Evolutionary conservation across 495 filamentous ascomycete species (phyloP).

Genomic region (Aspergillus olivimuriae): DNA sequence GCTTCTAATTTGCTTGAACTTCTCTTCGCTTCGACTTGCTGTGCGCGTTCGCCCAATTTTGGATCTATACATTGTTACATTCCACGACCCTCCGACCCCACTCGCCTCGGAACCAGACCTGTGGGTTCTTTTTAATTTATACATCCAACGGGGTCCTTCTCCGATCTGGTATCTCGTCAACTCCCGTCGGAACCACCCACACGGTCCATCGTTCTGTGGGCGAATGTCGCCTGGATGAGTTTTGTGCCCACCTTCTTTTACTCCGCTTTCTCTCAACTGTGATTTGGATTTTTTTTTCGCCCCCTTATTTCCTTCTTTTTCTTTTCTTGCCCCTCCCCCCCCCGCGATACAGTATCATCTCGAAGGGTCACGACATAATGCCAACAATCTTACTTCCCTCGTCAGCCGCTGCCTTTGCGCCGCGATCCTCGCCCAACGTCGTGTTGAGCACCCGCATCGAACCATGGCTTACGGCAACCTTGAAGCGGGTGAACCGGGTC

Average conservation of each 20-base stretch:
- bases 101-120: slow-evolving; percentile 10
- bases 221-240: slow-evolving; percentile 42
- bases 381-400: slow-evolving; percentile 86
- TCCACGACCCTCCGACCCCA: slow-evolving; percentile 20
- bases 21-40: slow-evolving; percentile 34
- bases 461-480: slow-evolving; percentile 92
- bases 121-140: slow-evolving; percentile 21
- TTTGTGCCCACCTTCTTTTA: slow-evolving; percentile 22
- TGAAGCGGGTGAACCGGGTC: slow-evolving; percentile 95
- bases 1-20: slow-evolving; percentile 49
- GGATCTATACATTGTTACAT: slow-evolving; percentile 32
- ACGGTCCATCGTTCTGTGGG: slow-evolving; percentile 29
- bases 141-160: slow-evolving; percentile 1
- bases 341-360: slow-evolving; percentile 26
- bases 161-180: background rate
- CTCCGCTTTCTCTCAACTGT: slow-evolving; percentile 16
- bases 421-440: slow-evolving; percentile 89
- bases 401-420: slow-evolving; percentile 94
- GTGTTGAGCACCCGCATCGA: slow-evolving; percentile 92
- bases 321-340: slow-evolving; percentile 13
- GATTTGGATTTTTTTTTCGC: slow-evolving; percentile 28
- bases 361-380: slow-evolving; percentile 54
- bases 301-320: slow-evolving; percentile 15
- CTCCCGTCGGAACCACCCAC: background rate
- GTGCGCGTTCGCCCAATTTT: slow-evolving; percentile 44